Percentiles rank a stretch among this genome's conserved stretches.
Evolutionary conservation across 805 yeast genomes (phyloP).

Genomic region (Saccharomycopsis schoenii): DNA sequence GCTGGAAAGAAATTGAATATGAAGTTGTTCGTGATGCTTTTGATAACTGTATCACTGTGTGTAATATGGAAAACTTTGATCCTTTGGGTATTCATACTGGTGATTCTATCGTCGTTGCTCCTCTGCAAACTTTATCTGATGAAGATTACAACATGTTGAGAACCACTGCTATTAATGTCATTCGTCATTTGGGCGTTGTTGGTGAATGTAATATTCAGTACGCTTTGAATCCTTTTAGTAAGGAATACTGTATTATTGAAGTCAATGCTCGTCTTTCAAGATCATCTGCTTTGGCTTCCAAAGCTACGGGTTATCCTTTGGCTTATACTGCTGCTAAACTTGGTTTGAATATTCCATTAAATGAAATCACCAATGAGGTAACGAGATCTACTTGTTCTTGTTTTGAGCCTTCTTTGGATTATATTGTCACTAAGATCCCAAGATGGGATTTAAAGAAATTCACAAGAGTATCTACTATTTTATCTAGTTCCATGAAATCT

Average conservation of each 20-base stretch:
- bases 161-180: slow-evolving; percentile 94
- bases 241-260: slow-evolving; percentile 94
- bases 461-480: slow-evolving; percentile 78
- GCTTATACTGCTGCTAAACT: slow-evolving; percentile 97
- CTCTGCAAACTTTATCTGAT: slow-evolving; percentile 93
- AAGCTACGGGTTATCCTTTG: slow-evolving; percentile 97
- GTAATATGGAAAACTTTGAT: slow-evolving; percentile 98
- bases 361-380: slow-evolving; percentile 86
- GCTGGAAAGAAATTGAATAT: slow-evolving; percentile 98
- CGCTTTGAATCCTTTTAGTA: slow-evolving; percentile 86
- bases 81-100: slow-evolving; percentile 98
- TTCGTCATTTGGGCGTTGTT: slow-evolving; percentile 95
- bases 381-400: slow-evolving; percentile 92
- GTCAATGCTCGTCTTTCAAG: slow-evolving; percentile 96
- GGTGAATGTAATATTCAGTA: slow-evolving; percentile 99
- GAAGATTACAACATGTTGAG: slow-evolving; percentile 97
- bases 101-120: slow-evolving; percentile 98
- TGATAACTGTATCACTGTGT: slow-evolving; percentile 96
- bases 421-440: slow-evolving; percentile 95
- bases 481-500: slow-evolving; percentile 93
- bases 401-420: slow-evolving; percentile 95
- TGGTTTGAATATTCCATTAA: slow-evolving; percentile 85
- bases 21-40: slow-evolving; percentile 97
- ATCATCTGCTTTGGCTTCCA: slow-evolving; percentile 97
- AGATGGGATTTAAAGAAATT: slow-evolving; percentile 98